Conservation (phyloP, 2,329 filamentous ascomycete species). For the Aspergillus pseudoviridinutans region DNA sequence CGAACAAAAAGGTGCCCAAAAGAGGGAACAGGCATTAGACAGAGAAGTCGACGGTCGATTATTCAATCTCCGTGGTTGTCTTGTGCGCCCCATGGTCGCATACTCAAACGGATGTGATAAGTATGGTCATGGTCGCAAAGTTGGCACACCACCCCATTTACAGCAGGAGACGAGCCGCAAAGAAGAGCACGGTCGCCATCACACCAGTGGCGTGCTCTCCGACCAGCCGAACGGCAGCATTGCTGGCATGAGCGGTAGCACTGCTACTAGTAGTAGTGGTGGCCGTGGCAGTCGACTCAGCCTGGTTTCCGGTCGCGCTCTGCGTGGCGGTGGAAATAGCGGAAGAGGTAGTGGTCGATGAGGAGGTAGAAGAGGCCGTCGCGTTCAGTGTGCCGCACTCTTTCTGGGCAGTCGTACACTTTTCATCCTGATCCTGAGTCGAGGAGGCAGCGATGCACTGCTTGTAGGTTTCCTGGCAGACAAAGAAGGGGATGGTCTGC, state of each 20-base stretch:
- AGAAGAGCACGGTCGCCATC: conserved; percentile 52
- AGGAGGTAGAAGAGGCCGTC: conserved; percentile 25
- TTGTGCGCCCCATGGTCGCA: neutral
- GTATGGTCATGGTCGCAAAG: neutral
- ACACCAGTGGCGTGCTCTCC: conserved; percentile 51
- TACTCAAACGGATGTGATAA: neutral
- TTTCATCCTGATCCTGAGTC: conserved; percentile 42
- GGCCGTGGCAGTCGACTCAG: conserved; percentile 23
- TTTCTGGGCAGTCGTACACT: conserved; percentile 44
- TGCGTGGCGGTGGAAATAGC: conserved; percentile 18
- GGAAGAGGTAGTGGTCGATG: conserved; percentile 24
- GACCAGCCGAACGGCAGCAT: conserved; percentile 46
- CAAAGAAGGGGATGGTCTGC: conserved; percentile 57
- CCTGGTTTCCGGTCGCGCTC: conserved; percentile 1
- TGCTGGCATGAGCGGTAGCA: conserved; percentile 21
- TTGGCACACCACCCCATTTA: conserved; percentile 32
- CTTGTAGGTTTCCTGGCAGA: conserved; percentile 52
- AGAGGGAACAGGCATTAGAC: neutral
- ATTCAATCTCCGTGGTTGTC: neutral
- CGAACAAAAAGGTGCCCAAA: neutral
- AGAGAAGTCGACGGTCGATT: neutral
- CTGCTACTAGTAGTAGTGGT: conserved; percentile 25
- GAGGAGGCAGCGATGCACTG: conserved; percentile 43
- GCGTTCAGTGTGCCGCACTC: conserved; percentile 53
- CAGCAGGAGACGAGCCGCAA: conserved; percentile 55